Conservation (phyloP, 768 basidiomycete species). For the Lactarius tabidus region DNA sequence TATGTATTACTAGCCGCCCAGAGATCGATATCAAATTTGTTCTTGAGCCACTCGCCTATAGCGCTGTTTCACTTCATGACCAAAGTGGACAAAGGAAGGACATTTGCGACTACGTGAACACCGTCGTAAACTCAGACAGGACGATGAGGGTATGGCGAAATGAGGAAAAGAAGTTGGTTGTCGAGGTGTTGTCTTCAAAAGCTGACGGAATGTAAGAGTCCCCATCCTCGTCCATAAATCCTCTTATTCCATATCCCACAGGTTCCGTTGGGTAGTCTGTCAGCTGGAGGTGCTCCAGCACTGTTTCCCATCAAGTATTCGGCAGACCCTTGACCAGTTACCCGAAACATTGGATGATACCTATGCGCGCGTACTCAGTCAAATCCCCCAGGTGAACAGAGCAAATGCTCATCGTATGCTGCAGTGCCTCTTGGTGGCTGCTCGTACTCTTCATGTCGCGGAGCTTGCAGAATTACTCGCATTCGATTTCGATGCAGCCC, state of each 20-base stretch:
- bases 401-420: not conserved
- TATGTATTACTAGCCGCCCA: not conserved
- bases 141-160: not conserved
- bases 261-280: not conserved
- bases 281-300: not conserved
- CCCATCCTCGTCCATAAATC: not conserved
- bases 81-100: not conserved
- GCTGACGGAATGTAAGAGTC: not conserved
- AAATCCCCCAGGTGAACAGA: not conserved
- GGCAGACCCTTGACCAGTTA: not conserved
- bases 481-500: not conserved
- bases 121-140: not conserved
- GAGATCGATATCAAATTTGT: not conserved
- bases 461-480: not conserved
- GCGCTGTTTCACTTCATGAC: not conserved
- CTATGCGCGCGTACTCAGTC: not conserved
- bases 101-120: not conserved
- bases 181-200: not conserved
- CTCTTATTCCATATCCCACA: not conserved
- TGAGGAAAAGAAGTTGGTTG: not conserved
- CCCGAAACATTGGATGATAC: not conserved
- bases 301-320: not conserved
- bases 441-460: not conserved
- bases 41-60: not conserved
- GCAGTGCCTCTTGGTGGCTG: not conserved